Evolutionary conservation across 208 protist genomes (phyloP).

Genomic region (Leptomonas seymouri): DNA sequence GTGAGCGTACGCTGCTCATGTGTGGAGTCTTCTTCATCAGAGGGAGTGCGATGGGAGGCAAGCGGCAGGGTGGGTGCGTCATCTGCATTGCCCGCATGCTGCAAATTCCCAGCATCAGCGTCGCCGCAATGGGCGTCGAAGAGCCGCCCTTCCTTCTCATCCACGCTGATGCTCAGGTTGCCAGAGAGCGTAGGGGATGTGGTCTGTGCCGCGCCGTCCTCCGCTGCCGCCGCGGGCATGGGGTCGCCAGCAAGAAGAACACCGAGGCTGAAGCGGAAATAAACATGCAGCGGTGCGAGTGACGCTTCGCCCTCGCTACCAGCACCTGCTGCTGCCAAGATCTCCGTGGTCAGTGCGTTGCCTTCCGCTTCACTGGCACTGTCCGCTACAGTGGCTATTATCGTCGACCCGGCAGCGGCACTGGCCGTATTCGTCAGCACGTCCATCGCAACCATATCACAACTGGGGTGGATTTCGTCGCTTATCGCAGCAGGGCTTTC

Average conservation of each 20-base stretch:
- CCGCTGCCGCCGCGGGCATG: neutral
- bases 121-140: too few relatives aligned
- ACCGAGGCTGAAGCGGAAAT: constrained; percentile 34
- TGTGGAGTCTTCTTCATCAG: too few relatives aligned
- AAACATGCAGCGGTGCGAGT: constrained; percentile 21
- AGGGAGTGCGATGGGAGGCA: too few relatives aligned
- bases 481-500: constrained; percentile 21
- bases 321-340: neutral
- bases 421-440: constrained; percentile 24
- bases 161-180: too few relatives aligned
- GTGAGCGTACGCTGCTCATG: too few relatives aligned
- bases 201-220: neutral
- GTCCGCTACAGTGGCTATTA: neutral
- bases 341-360: neutral
- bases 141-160: too few relatives aligned
- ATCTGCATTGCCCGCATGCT: too few relatives aligned
- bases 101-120: too few relatives aligned
- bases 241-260: constrained; percentile 6
- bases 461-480: constrained; percentile 11
- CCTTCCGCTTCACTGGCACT: neutral
- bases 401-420: constrained; percentile 17
- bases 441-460: constrained; percentile 29
- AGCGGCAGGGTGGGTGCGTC: too few relatives aligned
- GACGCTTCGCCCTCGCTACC: neutral
- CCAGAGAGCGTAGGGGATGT: neutral